Evolutionary conservation across 2,329 filamentous ascomycete genomes (phyloP).

Genomic region (Escovopsis sp.): DNA sequence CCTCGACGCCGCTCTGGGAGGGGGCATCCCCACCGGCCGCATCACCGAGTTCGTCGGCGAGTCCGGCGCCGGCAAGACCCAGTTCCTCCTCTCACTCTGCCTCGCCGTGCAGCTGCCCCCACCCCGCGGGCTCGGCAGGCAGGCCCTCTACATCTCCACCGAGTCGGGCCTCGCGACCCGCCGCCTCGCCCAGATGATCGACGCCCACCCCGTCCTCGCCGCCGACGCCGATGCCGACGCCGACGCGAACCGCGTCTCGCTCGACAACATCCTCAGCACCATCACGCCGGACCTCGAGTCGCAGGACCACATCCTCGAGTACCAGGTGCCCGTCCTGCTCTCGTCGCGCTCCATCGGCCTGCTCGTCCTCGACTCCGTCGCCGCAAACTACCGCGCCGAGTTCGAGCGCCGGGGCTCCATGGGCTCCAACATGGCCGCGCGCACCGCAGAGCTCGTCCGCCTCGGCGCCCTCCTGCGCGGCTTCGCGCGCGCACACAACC

Average conservation of each 20-base stretch:
- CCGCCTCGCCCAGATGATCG: conserved; percentile 67
- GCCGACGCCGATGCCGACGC: conserved; percentile 9
- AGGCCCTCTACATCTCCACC: conserved; percentile 87
- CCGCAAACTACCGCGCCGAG: conserved; percentile 90
- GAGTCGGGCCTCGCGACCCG: conserved; percentile 73
- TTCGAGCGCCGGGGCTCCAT: conserved; percentile 46
- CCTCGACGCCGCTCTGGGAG: conserved; percentile 56
- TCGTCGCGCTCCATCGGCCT: conserved; percentile 63
- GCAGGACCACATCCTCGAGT: conserved; percentile 88
- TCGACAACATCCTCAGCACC: conserved; percentile 66
- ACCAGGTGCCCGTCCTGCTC: conserved; percentile 79
- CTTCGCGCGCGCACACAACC: conserved; percentile 56
- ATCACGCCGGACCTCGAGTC: conserved; percentile 80
- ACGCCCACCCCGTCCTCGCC: conserved; percentile 46
- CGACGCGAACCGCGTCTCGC: conserved; percentile 32
- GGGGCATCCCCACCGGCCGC: conserved; percentile 67
- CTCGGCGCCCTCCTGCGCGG: conserved; percentile 62
- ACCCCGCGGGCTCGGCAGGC: conserved; percentile 53
- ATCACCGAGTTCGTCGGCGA: conserved; percentile 86
- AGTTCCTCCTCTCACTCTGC: conserved; percentile 74
- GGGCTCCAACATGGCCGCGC: conserved; percentile 52
- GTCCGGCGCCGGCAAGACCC: conserved; percentile 89
- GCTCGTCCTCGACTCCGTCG: conserved; percentile 78
- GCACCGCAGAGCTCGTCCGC: conserved; percentile 62
- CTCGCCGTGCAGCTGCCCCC: conserved; percentile 70